These are phyloP conservation scores for Boechera divaricarpa DNA, from an alignment of 345 rosid genomes.

Conservation along the genomic window DNA sequence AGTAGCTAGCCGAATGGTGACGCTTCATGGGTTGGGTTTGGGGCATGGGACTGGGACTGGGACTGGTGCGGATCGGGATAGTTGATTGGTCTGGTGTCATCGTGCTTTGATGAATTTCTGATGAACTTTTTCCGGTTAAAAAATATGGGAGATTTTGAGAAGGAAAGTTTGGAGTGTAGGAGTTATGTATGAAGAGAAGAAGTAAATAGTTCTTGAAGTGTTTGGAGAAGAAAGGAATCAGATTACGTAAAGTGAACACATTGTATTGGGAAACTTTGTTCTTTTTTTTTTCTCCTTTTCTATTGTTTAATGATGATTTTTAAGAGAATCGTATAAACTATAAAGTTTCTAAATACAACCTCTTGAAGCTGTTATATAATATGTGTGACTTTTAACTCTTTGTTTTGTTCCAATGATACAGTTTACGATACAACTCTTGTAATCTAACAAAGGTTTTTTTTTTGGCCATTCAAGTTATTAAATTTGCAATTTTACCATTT, in stretches of 20 bases:
- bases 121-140: neutral
- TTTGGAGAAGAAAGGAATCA: conserved; percentile 59
- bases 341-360: conserved; percentile 32
- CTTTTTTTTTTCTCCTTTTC: neutral
- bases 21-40: conserved; percentile 39
- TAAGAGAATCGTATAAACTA: conserved; percentile 39
- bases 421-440: neutral
- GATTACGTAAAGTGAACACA: conserved; percentile 41
- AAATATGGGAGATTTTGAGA: conserved; percentile 17
- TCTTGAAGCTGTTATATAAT: neutral
- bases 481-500: too few relatives aligned
- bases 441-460: too few relatives aligned
- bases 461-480: too few relatives aligned
- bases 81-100: conserved; percentile 37
- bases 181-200: conserved; percentile 35
- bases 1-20: conserved; percentile 60
- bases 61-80: conserved; percentile 40
- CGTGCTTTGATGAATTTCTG: neutral
- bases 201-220: conserved; percentile 46
- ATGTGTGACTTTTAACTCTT: neutral
- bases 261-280: neutral
- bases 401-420: neutral
- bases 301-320: conserved; percentile 1
- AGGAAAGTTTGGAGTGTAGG: conserved; percentile 16
- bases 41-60: conserved; percentile 16